Percentiles rank a stretch among this genome's conserved stretches.
Evolutionary conservation across 2,329 filamentous ascomycete species (phyloP).

Genomic region (Colletotrichum gloeosporioides): DNA sequence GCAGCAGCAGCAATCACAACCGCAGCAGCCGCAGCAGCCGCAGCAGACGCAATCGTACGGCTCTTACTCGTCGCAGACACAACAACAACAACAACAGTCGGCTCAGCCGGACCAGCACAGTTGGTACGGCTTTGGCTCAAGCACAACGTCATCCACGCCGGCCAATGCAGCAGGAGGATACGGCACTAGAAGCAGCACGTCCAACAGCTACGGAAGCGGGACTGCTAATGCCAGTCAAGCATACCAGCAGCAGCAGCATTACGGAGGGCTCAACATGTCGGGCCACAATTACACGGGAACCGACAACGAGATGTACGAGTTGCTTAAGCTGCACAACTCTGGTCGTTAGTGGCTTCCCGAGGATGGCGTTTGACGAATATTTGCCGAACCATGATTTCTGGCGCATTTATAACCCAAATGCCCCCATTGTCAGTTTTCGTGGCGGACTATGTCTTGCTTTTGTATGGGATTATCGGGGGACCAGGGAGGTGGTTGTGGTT

Average conservation of each 20-base stretch:
- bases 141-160: not conserved
- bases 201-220: not conserved
- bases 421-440: not conserved
- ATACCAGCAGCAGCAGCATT: constrained; percentile 18
- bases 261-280: not conserved
- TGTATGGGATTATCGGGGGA: not conserved
- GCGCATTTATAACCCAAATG: not conserved
- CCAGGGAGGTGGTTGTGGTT: not conserved
- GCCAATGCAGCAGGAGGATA: constrained; percentile 2
- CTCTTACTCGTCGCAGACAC: not conserved
- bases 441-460: not conserved
- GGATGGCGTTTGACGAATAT: not conserved
- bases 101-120: constrained; percentile 11
- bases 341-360: not conserved
- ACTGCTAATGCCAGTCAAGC: not conserved
- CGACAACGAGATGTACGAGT: constrained; percentile 12
- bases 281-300: not conserved
- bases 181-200: not conserved
- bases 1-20: constrained; percentile 1
- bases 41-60: not conserved
- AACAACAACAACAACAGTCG: constrained; percentile 9
- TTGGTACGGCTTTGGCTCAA: constrained; percentile 15
- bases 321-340: constrained; percentile 11
- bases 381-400: not conserved
- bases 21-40: not conserved